Base-by-base conservation (phyloP, 352 stramenopile genomes). In the Globisporangium emineosum region DNA sequence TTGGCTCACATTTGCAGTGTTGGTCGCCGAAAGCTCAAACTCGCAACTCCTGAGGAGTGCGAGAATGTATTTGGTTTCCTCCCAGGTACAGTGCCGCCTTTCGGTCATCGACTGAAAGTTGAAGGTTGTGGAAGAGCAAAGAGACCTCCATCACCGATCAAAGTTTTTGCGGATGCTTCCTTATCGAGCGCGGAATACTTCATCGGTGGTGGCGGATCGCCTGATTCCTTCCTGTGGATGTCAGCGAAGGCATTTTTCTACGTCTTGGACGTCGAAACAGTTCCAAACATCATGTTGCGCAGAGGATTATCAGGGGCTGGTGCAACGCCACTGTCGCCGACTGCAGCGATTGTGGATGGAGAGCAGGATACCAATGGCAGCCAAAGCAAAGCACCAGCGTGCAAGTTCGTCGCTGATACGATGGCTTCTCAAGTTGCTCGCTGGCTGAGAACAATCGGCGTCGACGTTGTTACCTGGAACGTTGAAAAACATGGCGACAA, bases 381-480 rank as follows among this genome's bases (percentile, higher is more conserved):
- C 19, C 5, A 53, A 13, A 43, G 54, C 15, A 30, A 63, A 30
- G 40, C 51, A 2, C 58, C 62, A 7, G 71, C 81, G 59, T 78
- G 81, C 68, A 87, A 83, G 32, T 93, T 93, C 54, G 62, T 93
- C 0, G 85, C 83, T 0, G 85, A 93, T 62, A 86, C 81, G 19
- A 93, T 93, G 85, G 70, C 90, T 8, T 80, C 69, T 9, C 79
- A 84, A 17, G 77, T 93, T n/a, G 81, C 78, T 6, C 81, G 85
- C 29, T 93, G 85, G 85, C 66, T 93, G 23, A 81, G 85, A 23
- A 91, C 81, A 0, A 87, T 91, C 35, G 85, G 85, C 13, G 78
- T 91, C 56, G 83, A 93, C 49, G 80, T 91, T 21, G 55, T 91
- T n/a, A 71, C 86, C 7, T 93, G 81, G 81, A 77, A 88, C 35